Evolutionary conservation across 2,329 filamentous ascomycete species (phyloP).

Genomic region (Botrytis hyacinthi): DNA sequence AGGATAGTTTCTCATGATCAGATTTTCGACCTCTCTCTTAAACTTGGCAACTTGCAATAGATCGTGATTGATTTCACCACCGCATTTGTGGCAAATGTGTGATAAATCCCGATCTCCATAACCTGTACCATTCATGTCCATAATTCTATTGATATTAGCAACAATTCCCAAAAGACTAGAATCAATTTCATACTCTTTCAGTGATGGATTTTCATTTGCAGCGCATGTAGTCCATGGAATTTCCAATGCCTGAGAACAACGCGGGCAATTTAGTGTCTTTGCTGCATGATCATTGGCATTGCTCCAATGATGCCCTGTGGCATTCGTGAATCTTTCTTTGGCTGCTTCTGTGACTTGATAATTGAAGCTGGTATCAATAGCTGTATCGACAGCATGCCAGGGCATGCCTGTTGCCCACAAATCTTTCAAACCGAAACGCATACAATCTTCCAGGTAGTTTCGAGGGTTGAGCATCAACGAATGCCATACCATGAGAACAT

Average conservation of each 20-base stretch:
- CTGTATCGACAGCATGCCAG: conserved; percentile 57
- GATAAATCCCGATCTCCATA: conserved; percentile 59
- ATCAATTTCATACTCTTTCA: conserved; percentile 33
- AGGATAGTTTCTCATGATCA: conserved; percentile 49
- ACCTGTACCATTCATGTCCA: conserved; percentile 48
- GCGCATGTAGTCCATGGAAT: conserved; percentile 62
- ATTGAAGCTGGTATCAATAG: conserved; percentile 58
- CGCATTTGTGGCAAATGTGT: conserved; percentile 52
- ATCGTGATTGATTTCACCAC: conserved; percentile 52
- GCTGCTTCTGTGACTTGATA: conserved; percentile 51
- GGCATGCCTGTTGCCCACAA: conserved; percentile 65
- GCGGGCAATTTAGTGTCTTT: conserved; percentile 55
- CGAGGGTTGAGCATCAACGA: conserved; percentile 75
- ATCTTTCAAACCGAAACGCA: conserved; percentile 54
- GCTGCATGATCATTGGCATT: conserved; percentile 51
- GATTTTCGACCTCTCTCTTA: conserved; percentile 49
- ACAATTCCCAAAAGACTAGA: conserved; percentile 1
- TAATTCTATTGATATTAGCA: conserved; percentile 26
- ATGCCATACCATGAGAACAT: conserved; percentile 79
- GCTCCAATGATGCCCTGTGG: conserved; percentile 57
- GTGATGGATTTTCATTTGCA: conserved; percentile 40
- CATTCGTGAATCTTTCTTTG: conserved; percentile 46
- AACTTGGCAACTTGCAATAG: conserved; percentile 63
- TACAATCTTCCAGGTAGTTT: conserved; percentile 70
- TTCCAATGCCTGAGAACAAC: conserved; percentile 45